Conservation (phyloP, 345 rosid genomes). For the Luvunga scandens region DNA sequence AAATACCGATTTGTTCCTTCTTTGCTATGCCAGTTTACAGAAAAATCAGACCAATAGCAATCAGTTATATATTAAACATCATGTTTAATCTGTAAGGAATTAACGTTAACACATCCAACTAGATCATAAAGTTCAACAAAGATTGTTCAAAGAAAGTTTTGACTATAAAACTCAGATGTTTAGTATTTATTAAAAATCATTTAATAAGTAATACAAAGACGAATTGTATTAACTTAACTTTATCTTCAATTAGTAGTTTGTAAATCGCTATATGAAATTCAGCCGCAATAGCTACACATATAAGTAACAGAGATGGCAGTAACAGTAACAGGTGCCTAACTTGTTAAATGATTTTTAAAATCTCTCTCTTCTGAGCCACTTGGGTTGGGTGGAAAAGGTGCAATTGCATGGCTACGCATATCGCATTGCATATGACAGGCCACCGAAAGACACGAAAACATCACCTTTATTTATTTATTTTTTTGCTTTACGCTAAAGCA, state of each 20-base stretch:
- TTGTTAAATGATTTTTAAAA: not conserved
- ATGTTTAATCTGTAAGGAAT: not conserved
- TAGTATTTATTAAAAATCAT: too few relatives aligned
- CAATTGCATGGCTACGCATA: not conserved
- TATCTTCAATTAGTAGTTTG: too few relatives aligned
- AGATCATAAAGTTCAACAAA: not conserved
- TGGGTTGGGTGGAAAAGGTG: not conserved
- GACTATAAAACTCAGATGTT: not conserved
- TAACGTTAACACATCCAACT: not conserved
- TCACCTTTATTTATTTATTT: not conserved
- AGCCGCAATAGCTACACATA: not conserved
- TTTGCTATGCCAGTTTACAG: not conserved
- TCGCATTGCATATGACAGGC: not conserved
- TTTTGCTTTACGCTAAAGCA: not conserved
- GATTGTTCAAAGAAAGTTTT: not conserved
- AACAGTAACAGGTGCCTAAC: not conserved
- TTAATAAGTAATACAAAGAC: not conserved
- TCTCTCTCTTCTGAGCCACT: not conserved
- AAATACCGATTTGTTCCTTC: not conserved
- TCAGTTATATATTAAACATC: not conserved
- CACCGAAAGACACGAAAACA: not conserved
- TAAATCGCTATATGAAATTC: not conserved
- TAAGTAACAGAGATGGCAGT: not conserved
- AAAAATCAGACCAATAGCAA: not conserved
- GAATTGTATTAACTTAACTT: too few relatives aligned